A percentile compares a stretch with the other conserved stretches of the same genome.
Evolutionary conservation across 305 asterid genomes (phyloP).

Genomic region (Solanum hybrid): DNA sequence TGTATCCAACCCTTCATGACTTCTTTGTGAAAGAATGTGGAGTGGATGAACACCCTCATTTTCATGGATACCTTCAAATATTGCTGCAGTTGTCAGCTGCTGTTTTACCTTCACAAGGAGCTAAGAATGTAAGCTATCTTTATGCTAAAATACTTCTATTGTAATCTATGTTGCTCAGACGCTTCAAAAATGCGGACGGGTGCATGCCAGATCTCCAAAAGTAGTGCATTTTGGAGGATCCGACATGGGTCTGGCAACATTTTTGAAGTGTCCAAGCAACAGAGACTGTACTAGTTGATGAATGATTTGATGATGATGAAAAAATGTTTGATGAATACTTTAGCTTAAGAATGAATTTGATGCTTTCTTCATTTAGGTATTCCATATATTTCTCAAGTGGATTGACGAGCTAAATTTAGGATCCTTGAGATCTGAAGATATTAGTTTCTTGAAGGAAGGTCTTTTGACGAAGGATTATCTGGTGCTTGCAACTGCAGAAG

Average conservation of each 20-base stretch:
- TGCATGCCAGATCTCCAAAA: no score
- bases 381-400: slow-evolving; percentile 64
- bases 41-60: slow-evolving; percentile 58
- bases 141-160: background rate
- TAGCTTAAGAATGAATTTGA: slow-evolving; percentile 3
- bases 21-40: slow-evolving; percentile 87
- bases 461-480: slow-evolving; percentile 45
- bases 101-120: slow-evolving; percentile 67
- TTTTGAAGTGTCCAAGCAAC: no score
- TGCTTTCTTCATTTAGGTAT: slow-evolving; percentile 41
- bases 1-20: slow-evolving; percentile 67
- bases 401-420: slow-evolving; percentile 63
- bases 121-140: slow-evolving; percentile 46
- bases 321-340: background rate
- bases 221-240: no score
- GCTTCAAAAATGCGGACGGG: no score
- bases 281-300: background rate
- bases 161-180: no score
- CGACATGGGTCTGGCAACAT: no score
- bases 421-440: slow-evolving; percentile 54
- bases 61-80: slow-evolving; percentile 60
- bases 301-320: background rate
- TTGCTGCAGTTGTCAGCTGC: slow-evolving; percentile 53
- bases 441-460: slow-evolving; percentile 44
- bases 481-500: slow-evolving; percentile 78